These are phyloP conservation scores for Pseudoturritis turrita DNA, from an alignment of 345 rosid species.

Conservation along the genomic window DNA sequence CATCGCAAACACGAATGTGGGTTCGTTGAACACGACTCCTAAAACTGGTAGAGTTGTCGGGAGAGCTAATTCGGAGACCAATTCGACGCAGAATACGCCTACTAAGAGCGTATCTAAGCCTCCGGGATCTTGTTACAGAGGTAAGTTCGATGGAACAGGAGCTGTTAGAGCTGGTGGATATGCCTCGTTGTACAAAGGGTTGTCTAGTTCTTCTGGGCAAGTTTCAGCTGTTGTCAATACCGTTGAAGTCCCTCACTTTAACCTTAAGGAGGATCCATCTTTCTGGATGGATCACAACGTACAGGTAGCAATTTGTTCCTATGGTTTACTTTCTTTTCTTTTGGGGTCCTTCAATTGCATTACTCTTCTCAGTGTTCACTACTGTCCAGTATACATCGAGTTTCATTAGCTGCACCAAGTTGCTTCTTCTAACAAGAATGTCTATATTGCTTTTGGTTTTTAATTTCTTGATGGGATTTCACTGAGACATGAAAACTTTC, in stretches of 20 bases:
- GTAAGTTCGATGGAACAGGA: conserved; percentile 48
- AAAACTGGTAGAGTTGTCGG: conserved; percentile 34
- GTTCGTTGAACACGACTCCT: conserved; percentile 48
- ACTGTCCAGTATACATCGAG: background rate
- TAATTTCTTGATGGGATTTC: background rate
- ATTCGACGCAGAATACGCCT: conserved; percentile 86
- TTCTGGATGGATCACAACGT: conserved; percentile 99
- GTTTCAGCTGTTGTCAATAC: conserved; percentile 48
- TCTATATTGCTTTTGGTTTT: background rate
- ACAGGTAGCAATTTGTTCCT: conserved; percentile 50
- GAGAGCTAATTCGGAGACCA: conserved; percentile 29
- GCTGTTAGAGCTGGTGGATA: conserved; percentile 50
- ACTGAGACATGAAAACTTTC: background rate
- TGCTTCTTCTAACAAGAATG: background rate
- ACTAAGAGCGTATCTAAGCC: conserved; percentile 91
- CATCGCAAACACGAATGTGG: conserved; percentile 6
- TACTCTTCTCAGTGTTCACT: background rate
- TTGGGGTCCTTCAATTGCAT: background rate
- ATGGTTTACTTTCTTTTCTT: background rate
- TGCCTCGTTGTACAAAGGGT: conserved; percentile 73
- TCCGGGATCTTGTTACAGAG: conserved; percentile 52
- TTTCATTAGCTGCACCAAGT: conserved; percentile 8
- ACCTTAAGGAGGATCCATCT: conserved; percentile 85
- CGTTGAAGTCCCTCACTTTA: conserved; percentile 90
- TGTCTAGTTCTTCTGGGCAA: conserved; percentile 47